Conservation (phyloP, 2,329 filamentous ascomycete species). For the Lasiodiplodia sp. region DNA sequence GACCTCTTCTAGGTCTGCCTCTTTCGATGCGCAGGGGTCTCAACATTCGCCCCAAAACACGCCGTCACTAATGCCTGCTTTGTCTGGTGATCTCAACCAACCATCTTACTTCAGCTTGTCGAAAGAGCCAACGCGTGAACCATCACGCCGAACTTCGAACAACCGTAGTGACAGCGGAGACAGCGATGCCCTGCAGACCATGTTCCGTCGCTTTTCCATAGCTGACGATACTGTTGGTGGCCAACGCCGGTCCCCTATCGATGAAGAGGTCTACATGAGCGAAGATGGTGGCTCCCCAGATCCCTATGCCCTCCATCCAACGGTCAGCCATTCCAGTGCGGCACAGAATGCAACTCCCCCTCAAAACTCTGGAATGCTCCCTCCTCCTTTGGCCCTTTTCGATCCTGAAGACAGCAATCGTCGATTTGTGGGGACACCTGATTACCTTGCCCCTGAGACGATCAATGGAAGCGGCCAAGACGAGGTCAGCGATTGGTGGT, state of each 20-base stretch:
- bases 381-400: conserved; percentile 91
- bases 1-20: conserved; percentile 89
- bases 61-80: conserved; percentile 84
- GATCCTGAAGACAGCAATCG: conserved; percentile 93
- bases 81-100: conserved; percentile 72
- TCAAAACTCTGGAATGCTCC: conserved; percentile 77
- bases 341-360: conserved; percentile 66
- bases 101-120: conserved; percentile 92
- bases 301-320: conserved; percentile 69
- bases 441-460: conserved; percentile 96
- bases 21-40: conserved; percentile 81
- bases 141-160: conserved; percentile 73
- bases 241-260: conserved; percentile 66
- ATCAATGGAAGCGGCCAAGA: conserved; percentile 95
- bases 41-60: conserved; percentile 83
- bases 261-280: conserved; percentile 74
- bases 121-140: conserved; percentile 67
- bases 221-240: conserved; percentile 61
- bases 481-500: conserved; percentile 99
- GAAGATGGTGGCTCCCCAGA: conserved; percentile 78
- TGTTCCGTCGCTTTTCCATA: conserved; percentile 75
- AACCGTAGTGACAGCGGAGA: conserved; percentile 92
- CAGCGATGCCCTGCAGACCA: conserved; percentile 81
- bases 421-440: conserved; percentile 93
- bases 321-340: conserved; percentile 60